Evolutionary conservation across 495 filamentous ascomycete genomes (phyloP).

Genomic region (Lepraria neglecta): DNA sequence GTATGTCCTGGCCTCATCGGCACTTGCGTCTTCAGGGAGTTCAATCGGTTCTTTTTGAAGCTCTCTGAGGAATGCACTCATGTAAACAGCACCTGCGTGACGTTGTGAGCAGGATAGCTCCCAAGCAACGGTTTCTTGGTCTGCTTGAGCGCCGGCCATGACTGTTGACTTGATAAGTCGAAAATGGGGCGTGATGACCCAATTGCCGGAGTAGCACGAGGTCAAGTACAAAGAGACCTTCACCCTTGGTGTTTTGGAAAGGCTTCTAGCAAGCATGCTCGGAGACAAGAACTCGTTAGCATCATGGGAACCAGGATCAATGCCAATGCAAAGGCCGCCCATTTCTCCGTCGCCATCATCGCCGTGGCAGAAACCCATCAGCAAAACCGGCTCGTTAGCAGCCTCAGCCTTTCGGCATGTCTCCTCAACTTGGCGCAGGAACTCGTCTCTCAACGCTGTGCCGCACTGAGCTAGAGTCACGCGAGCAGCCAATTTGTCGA

Average conservation of each 20-base stretch:
- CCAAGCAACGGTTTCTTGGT: not conserved
- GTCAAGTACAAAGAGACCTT: not conserved
- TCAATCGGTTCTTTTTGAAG: not conserved
- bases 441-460: not conserved
- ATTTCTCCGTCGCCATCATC: constrained; percentile 4
- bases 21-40: not conserved
- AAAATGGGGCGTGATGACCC: not conserved
- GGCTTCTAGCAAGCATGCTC: not conserved
- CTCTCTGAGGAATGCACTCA: not conserved
- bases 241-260: not conserved
- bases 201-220: not conserved
- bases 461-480: not conserved
- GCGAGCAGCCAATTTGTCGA: not conserved
- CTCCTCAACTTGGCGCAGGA: not conserved
- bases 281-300: not conserved
- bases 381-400: not conserved
- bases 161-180: constrained; percentile 1
- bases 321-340: not conserved
- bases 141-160: not conserved
- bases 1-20: not conserved
- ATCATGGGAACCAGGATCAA: not conserved
- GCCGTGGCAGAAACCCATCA: constrained; percentile 3
- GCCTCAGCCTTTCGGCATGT: not conserved
- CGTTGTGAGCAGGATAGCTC: not conserved
- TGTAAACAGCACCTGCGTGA: not conserved